A percentile compares a stretch with the other conserved stretches of the same genome.
These are phyloP conservation scores for Colletotrichum somersetense DNA, from an alignment of 2,329 filamentous ascomycete species.

Conservation along the genomic window DNA sequence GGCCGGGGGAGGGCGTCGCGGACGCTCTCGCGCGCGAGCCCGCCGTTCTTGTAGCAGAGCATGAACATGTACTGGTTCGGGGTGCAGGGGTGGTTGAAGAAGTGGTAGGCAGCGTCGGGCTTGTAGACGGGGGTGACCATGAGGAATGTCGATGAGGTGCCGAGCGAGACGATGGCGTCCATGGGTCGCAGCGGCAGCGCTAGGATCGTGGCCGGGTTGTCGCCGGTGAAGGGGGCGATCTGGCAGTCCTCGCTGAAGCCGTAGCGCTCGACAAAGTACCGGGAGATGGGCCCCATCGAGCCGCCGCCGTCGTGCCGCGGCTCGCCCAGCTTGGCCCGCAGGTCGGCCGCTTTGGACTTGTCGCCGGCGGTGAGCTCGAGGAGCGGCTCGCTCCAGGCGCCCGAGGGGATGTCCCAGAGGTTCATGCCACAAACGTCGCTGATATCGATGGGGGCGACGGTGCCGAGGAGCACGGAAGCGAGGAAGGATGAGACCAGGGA, in stretches of 20 bases:
- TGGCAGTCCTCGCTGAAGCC: slow-evolving; percentile 82
- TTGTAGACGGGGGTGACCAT: slow-evolving; percentile 96
- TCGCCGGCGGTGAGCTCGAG: slow-evolving; percentile 80
- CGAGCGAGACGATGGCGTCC: slow-evolving; percentile 94
- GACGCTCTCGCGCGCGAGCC: slow-evolving; percentile 89
- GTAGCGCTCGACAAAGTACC: slow-evolving; percentile 84
- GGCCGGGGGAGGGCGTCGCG: slow-evolving; percentile 80
- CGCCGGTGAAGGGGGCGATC: slow-evolving; percentile 90
- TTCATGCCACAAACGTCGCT: slow-evolving; percentile 98
- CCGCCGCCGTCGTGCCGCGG: slow-evolving; percentile 85
- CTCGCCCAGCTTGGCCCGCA: slow-evolving; percentile 83
- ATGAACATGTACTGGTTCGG: slow-evolving; percentile 98
- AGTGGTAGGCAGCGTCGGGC: slow-evolving; percentile 92
- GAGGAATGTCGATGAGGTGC: slow-evolving; percentile 95
- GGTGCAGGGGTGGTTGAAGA: slow-evolving; percentile 97
- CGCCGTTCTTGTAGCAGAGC: slow-evolving; percentile 99
- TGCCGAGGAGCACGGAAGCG: slow-evolving; percentile 88
- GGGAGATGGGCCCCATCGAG: slow-evolving; percentile 79
- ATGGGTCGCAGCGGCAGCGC: slow-evolving; percentile 87
- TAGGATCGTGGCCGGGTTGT: slow-evolving; percentile 96
- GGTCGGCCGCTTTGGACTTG: slow-evolving; percentile 65
- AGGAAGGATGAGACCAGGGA: slow-evolving; percentile 96
- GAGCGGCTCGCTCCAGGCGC: slow-evolving; percentile 80
- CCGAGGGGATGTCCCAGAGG: slow-evolving; percentile 87
- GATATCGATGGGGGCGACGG: slow-evolving; percentile 90